Evolutionary conservation across 1,284 basidiomycete species (phyloP).

Genomic region (Apiotrichum laibachii): DNA sequence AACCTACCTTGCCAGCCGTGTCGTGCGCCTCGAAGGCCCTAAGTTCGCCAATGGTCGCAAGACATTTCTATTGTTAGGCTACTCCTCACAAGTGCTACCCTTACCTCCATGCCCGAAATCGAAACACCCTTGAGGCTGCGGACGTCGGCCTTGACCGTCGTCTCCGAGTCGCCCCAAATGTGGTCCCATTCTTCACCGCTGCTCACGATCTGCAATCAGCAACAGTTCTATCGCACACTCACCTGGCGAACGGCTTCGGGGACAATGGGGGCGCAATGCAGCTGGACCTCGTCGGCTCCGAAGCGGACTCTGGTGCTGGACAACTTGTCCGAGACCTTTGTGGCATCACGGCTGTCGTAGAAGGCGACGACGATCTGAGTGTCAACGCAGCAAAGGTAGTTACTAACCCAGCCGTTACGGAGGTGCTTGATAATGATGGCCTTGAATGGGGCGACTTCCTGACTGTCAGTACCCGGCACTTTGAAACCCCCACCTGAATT

Average conservation of each 20-base stretch:
- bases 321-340: slow-evolving; percentile 29
- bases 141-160: slow-evolving; percentile 22
- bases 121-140: slow-evolving; percentile 17
- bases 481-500: slow-evolving; percentile 23
- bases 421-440: slow-evolving; percentile 35
- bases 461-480: not conserved
- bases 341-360: slow-evolving; percentile 40
- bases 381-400: not conserved
- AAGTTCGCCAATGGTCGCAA: slow-evolving; percentile 26
- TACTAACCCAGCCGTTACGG: slow-evolving; percentile 31
- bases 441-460: slow-evolving; percentile 33
- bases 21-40: slow-evolving; percentile 23
- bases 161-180: slow-evolving; percentile 24
- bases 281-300: slow-evolving; percentile 9
- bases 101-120: slow-evolving; percentile 19
- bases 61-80: slow-evolving; percentile 18
- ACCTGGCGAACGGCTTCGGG: slow-evolving; percentile 26
- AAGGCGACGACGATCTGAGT: slow-evolving; percentile 39
- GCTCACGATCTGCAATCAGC: slow-evolving; percentile 18
- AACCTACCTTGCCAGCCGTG: slow-evolving; percentile 22
- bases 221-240: slow-evolving; percentile 2
- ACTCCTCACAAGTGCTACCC: not conserved
- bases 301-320: slow-evolving; percentile 21
- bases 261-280: slow-evolving; percentile 29
- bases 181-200: slow-evolving; percentile 19